phyloP scores from a whole-genome alignment of 805 yeast genomes.

The Saturnispora sanitii region DNA sequence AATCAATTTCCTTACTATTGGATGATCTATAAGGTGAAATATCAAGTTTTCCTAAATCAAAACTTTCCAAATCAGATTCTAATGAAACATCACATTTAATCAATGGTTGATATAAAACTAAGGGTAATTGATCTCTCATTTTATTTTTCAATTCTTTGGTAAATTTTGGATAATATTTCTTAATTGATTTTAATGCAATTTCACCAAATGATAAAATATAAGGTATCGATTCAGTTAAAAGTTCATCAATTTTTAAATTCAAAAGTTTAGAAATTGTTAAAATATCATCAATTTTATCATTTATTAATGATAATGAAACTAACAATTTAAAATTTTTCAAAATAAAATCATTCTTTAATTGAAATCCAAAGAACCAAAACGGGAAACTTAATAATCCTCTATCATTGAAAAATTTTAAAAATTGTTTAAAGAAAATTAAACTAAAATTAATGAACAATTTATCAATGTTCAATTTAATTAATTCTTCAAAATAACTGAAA shows the following conservation, averaged over 20 bases:
- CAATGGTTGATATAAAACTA: slow-evolving; percentile 31
- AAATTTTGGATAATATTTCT: slow-evolving; percentile 10
- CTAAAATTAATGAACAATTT: slow-evolving; percentile 26
- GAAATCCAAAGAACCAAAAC: slow-evolving; percentile 30
- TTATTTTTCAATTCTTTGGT: slow-evolving; percentile 6
- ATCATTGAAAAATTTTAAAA: slow-evolving; percentile 34
- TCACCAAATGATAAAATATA: slow-evolving; percentile 31
- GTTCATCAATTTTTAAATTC: slow-evolving; percentile 1
- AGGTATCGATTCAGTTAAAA: slow-evolving; percentile 21
- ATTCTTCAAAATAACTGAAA: slow-evolving; percentile 21
- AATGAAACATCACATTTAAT: slow-evolving; percentile 30
- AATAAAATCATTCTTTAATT: slow-evolving; percentile 24
- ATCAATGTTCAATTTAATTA: slow-evolving; percentile 15
- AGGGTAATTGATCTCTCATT: slow-evolving; percentile 19
- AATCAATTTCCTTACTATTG: slow-evolving; percentile 3
- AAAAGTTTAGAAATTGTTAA: slow-evolving; percentile 10
- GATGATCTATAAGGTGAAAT: not conserved
- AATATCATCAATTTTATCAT: slow-evolving; percentile 15
- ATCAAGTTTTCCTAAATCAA: slow-evolving; percentile 2
- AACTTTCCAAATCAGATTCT: slow-evolving; percentile 4
- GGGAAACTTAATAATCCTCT: slow-evolving; percentile 32
- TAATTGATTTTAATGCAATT: slow-evolving; percentile 17
- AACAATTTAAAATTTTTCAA: slow-evolving; percentile 29
- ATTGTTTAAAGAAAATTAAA: slow-evolving; percentile 32
- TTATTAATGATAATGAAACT: slow-evolving; percentile 30